Evolutionary conservation across 1,284 basidiomycete genomes (phyloP).

Genomic region (Cutaneotrichosporon sp.): DNA sequence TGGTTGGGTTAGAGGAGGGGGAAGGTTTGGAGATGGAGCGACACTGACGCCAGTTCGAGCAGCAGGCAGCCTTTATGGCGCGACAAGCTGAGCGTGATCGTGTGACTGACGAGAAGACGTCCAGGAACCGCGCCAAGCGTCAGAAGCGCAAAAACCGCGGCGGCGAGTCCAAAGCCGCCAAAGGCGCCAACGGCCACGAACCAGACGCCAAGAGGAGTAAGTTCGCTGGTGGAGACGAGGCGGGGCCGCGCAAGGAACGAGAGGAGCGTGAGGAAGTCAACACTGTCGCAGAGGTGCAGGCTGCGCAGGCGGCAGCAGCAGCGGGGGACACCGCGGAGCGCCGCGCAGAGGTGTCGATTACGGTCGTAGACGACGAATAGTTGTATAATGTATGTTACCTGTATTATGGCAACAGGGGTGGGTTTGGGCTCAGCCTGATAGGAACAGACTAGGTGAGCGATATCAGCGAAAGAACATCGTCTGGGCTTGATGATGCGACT

Average conservation of each 20-base stretch:
- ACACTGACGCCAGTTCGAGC: constrained; percentile 61
- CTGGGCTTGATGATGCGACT: too few relatives aligned
- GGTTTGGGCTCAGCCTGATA: too few relatives aligned
- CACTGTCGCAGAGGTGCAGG: constrained; percentile 7
- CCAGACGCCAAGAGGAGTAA: constrained; percentile 39
- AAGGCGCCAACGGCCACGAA: constrained; percentile 10
- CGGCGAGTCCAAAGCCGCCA: background rate
- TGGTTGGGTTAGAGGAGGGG: background rate
- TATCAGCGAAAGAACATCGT: too few relatives aligned
- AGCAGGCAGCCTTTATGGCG: constrained; percentile 64
- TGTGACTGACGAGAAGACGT: constrained; percentile 75
- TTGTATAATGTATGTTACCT: background rate
- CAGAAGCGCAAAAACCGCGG: constrained; percentile 74
- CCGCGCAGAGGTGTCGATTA: constrained; percentile 36
- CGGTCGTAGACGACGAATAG: constrained; percentile 51
- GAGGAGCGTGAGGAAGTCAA: constrained; percentile 19
- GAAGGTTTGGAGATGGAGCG: background rate
- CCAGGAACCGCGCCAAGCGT: constrained; percentile 85
- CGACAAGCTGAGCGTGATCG: constrained; percentile 66
- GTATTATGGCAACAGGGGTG: background rate
- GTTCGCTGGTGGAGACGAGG: constrained; percentile 44
- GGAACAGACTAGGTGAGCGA: too few relatives aligned
- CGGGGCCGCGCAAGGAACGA: constrained; percentile 30
- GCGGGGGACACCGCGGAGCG: constrained; percentile 10
- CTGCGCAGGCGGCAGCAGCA: constrained; percentile 9